Percentiles rank a stretch among this genome's conserved stretches.
Evolutionary conservation across 257 asterid genomes (phyloP).

Genomic region (Agastache rugosa): DNA sequence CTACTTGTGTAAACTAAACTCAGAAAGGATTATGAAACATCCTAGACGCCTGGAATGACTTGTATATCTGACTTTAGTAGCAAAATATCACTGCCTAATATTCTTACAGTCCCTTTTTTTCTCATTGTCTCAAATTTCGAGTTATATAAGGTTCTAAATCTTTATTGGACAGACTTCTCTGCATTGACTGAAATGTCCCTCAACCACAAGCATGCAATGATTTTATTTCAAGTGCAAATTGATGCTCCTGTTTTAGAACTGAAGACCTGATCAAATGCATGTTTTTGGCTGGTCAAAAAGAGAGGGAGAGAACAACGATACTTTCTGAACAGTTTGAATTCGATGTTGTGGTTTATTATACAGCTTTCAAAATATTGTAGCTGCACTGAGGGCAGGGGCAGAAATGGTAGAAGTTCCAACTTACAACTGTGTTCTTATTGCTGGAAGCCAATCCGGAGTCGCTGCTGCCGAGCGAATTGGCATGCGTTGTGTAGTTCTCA

Average conservation of each 20-base stretch:
- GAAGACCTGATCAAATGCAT: not conserved
- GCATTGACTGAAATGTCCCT: not conserved
- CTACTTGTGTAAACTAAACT: not conserved
- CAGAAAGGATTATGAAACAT: not conserved
- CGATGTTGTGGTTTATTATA: slow-evolving; percentile 25
- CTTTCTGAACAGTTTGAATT: not conserved
- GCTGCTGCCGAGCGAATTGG: slow-evolving; percentile 84
- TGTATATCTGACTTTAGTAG: not conserved
- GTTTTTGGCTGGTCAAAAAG: not conserved
- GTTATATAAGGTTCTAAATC: not conserved
- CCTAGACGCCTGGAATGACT: not conserved
- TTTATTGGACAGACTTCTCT: not conserved
- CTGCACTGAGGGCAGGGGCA: slow-evolving; percentile 87
- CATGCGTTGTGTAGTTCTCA: slow-evolving; percentile 86
- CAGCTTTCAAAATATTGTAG: slow-evolving; percentile 71
- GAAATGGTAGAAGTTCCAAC: slow-evolving; percentile 70
- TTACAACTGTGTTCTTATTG: slow-evolving; percentile 67
- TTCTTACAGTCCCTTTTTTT: not conserved
- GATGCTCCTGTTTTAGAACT: not conserved
- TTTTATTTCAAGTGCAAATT: not conserved
- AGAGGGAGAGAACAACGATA: not conserved
- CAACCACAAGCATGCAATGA: not conserved
- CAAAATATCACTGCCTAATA: not conserved
- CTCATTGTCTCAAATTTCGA: not conserved
- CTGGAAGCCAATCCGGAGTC: slow-evolving; percentile 87